Percentiles rank a stretch among this genome's conserved stretches.
Conservation (phyloP, 495 filamentous ascomycete genomes). For the Polyplosphaeria fusca region DNA sequence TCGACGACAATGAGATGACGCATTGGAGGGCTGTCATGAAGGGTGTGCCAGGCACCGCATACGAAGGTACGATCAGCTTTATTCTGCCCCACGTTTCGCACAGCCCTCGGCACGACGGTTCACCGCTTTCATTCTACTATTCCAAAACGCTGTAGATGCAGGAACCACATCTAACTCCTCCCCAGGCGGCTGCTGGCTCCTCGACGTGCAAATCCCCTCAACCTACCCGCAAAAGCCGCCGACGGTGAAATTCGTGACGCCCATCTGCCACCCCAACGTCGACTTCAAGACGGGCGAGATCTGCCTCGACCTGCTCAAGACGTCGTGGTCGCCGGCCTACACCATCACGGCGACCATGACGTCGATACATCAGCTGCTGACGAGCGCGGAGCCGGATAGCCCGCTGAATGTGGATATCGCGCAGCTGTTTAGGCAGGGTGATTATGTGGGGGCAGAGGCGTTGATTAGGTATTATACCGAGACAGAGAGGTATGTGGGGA, state of each 20-base stretch:
- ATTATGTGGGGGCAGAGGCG: constrained; percentile 70
- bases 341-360: constrained; percentile 74
- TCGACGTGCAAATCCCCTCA: constrained; percentile 70
- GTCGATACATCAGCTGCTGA: constrained; percentile 72
- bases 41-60: constrained; percentile 62
- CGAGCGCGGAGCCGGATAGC: constrained; percentile 71
- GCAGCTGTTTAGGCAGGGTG: constrained; percentile 68
- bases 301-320: constrained; percentile 82
- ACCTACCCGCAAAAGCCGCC: constrained; percentile 79
- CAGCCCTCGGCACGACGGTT: background rate
- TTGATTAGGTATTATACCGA: constrained; percentile 77
- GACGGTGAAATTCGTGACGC: constrained; percentile 65
- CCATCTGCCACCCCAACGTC: constrained; percentile 30
- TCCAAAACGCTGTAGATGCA: background rate
- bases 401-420: constrained; percentile 91
- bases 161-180: background rate
- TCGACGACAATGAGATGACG: constrained; percentile 66
- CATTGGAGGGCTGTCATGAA: constrained; percentile 78
- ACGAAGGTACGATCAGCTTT: constrained; percentile 57
- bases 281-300: constrained; percentile 72
- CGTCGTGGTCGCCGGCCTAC: constrained; percentile 80
- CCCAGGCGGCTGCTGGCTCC: constrained; percentile 77
- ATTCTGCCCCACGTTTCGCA: background rate
- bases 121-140: no score
- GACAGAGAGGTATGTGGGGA: constrained; percentile 52